phyloP scores from a whole-genome alignment of 1,284 basidiomycete genomes.

The Rhodotorula sp. region DNA sequence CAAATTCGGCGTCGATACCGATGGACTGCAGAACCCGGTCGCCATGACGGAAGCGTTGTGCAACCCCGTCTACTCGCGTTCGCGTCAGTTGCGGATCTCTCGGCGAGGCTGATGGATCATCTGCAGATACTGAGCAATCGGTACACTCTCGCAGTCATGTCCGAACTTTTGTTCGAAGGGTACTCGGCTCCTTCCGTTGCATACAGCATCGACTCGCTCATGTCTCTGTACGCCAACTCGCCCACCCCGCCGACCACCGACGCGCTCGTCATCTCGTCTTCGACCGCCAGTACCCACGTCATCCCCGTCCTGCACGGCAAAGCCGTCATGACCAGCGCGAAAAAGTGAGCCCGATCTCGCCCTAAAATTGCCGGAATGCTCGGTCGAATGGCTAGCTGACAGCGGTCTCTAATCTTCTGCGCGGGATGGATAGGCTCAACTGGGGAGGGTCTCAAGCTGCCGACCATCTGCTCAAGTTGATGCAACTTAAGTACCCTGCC shows the following conservation, averaged over 20 bases:
- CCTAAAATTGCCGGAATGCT: not conserved
- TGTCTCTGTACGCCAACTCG: slow-evolving; percentile 81
- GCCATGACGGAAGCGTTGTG: slow-evolving; percentile 91
- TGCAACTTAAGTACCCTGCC: slow-evolving; percentile 92
- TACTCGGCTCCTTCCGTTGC: slow-evolving; percentile 83
- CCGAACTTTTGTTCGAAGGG: slow-evolving; percentile 93
- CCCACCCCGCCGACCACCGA: slow-evolving; percentile 57
- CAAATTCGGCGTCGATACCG: slow-evolving; percentile 65
- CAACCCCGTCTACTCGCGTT: slow-evolving; percentile 82
- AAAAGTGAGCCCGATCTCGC: slow-evolving; percentile 60
- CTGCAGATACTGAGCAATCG: too few species aligned
- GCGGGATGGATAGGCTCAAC: slow-evolving; percentile 63
- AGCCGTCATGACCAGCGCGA: slow-evolving; percentile 75
- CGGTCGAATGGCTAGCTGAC: not conserved
- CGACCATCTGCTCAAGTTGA: slow-evolving; percentile 85
- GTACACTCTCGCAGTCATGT: slow-evolving; percentile 64
- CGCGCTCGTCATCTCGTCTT: slow-evolving; percentile 79
- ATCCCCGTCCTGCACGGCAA: slow-evolving; percentile 78
- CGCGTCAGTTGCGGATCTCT: slow-evolving; percentile 30
- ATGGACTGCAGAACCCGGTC: slow-evolving; percentile 74
- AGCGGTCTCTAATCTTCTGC: not conserved
- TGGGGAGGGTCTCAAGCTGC: slow-evolving; percentile 90
- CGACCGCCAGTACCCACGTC: slow-evolving; percentile 78
- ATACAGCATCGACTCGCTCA: slow-evolving; percentile 87
- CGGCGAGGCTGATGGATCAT: not conserved